Evolutionary conservation across 352 stramenopile genomes (phyloP), one percentile per base, ranked within the genome.

Genomic region (Phytophthora aleatoria): DNA sequence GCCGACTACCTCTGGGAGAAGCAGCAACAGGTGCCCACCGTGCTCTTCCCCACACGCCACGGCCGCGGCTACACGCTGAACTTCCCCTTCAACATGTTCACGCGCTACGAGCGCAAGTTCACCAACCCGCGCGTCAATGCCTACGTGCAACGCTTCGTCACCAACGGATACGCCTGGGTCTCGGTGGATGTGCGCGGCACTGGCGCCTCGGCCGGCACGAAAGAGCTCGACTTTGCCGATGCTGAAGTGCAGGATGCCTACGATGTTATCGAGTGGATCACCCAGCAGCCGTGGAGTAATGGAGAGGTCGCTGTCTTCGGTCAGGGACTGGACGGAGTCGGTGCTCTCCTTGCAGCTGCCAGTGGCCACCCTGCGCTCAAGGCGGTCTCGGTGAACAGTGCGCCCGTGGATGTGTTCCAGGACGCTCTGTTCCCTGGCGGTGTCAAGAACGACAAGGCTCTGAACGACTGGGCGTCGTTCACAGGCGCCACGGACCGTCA

Each of bases 211-310:
- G 81, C 70, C 1, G 86, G 86, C 36, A 52, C 71, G 15, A 94
- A 94, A 68, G 45, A 26, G 15, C 73, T 76, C 28, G 86, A 94
- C 51, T 94, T 94, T 39, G 69, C 63, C 2, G 80, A 92, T 45
- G 64, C 84, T 24, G 86, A 94, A 55, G 62, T 91, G n/a, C 57
- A 83, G 16, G 86, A 94, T 43, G 82, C 71, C 11, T 88, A 91
- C 55, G 83, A 92, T 41, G 50, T 94, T 12, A 82, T 94, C 45
- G 82, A 94, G 52, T 94, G 86, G 86, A 83, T 94, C 68, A 87
- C 79, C 0, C 52, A 88, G 61, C 86, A 94, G 61, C 69, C 76
- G 2, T 94, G 86, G 86, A 92, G 82, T 24, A 91, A 92, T 72
- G 86, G 86, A 50, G 67, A 92, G 13, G 86, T 94, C 9, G 82